A percentile compares a stretch with the other conserved stretches of the same genome.
These are phyloP conservation scores for Porodaedalea pini DNA, from an alignment of 1,284 basidiomycete genomes.

Conservation along the genomic window DNA sequence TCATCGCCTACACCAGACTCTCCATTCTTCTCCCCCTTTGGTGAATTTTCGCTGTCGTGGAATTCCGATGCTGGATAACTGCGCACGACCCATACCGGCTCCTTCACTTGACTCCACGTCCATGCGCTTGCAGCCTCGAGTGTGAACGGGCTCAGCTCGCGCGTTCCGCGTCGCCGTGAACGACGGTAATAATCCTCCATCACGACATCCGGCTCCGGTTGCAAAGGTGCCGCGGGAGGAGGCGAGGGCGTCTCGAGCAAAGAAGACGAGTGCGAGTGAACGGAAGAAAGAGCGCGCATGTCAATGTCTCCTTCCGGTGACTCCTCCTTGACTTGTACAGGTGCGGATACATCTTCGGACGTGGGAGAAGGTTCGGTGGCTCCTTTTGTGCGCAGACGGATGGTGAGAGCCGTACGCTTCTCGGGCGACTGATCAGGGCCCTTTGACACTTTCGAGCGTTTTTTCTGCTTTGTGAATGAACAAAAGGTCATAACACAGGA, in stretches of 20 bases:
- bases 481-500: background rate
- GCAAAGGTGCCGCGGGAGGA: background rate
- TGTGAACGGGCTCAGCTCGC: slow-evolving; percentile 16
- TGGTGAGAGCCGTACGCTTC: slow-evolving; percentile 7
- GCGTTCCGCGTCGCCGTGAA: slow-evolving; percentile 12
- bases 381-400: slow-evolving; percentile 4
- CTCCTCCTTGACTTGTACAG: slow-evolving; percentile 9
- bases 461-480: slow-evolving; percentile 3
- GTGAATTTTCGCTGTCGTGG: background rate
- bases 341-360: background rate
- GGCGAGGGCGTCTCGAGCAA: slow-evolving; percentile 12
- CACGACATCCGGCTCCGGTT: slow-evolving; percentile 8
- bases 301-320: background rate
- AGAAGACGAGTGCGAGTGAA: slow-evolving; percentile 9
- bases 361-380: background rate
- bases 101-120: slow-evolving; percentile 19
- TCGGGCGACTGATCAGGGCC: background rate
- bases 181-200: slow-evolving; percentile 18
- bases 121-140: slow-evolving; percentile 12
- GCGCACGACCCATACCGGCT: slow-evolving; percentile 16
- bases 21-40: background rate
- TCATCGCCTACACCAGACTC: background rate
- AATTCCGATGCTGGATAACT: slow-evolving; percentile 8
- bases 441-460: background rate
- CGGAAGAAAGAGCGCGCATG: background rate